phyloP scores from a whole-genome alignment of 2,329 filamentous ascomycete genomes.

The Coleophoma eucalyptorum region DNA sequence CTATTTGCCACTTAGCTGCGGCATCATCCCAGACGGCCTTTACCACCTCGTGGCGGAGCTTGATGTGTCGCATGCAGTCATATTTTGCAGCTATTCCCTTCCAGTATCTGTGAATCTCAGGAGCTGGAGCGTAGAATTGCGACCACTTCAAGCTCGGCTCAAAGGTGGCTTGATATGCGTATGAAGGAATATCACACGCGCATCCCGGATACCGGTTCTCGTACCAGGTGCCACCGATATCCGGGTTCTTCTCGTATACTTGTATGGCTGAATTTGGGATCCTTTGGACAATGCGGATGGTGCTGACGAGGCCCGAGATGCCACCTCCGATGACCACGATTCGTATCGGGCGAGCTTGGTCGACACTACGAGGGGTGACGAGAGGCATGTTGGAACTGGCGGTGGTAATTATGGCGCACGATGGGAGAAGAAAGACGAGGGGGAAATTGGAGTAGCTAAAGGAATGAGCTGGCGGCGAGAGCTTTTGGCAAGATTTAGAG shows the following conservation, averaged over 20 bases:
- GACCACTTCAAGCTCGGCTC: not conserved
- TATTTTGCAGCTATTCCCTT: not conserved
- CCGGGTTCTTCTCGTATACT: conserved; percentile 48
- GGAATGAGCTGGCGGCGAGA: too few relatives aligned
- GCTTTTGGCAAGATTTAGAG: too few relatives aligned
- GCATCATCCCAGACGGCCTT: not conserved
- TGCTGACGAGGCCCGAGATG: not conserved
- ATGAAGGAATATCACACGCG: not conserved
- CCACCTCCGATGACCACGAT: not conserved
- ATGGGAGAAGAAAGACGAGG: too few relatives aligned
- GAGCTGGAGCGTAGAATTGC: not conserved
- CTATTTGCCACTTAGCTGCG: not conserved
- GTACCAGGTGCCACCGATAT: conserved; percentile 47
- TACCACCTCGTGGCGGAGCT: not conserved
- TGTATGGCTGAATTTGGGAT: not conserved
- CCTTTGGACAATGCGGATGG: not conserved
- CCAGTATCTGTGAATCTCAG: not conserved
- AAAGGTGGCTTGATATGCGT: not conserved
- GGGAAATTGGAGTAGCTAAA: too few relatives aligned
- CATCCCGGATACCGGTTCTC: conserved; percentile 50
- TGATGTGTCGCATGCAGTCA: not conserved
- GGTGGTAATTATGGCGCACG: too few relatives aligned
- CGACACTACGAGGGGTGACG: too few relatives aligned
- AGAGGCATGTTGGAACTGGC: too few relatives aligned
- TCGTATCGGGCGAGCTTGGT: too few relatives aligned